Base-by-base conservation (phyloP, 352 stramenopile species). In the Stramenopiles sp. region DNA sequence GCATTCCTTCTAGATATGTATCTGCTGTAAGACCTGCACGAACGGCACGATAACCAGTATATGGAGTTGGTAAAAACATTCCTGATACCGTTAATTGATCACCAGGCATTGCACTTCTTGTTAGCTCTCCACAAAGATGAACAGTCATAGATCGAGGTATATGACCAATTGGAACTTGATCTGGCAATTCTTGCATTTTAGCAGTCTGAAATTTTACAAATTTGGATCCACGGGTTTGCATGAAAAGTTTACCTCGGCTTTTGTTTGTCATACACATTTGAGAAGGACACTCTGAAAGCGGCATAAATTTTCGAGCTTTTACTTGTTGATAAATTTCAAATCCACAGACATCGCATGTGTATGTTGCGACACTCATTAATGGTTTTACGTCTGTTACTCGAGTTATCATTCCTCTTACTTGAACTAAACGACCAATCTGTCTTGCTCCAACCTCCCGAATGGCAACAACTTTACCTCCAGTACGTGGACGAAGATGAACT, bases 141-240 rank as follows among this genome's bases (percentile, higher is more conserved):
- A 91, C 66, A 0, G 67, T 86, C 22, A 91, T 53, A 0, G 69
- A 65, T 2, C 85, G 58, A 5, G 87, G 87, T 36, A 97, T 84
- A 52, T 96, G 79, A 29, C 87, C 87, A 60, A 95, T 90, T 1
- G 87, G 87, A 18, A 99, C 84, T 50, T 85, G 69, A 23, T 52
- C 55, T 1, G 68, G 68, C 7, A 78, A 46, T 55, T 88, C 73
- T 56, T 99, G 87, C 40, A 96, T 69, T 49, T 91, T 89, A 7
- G 96, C 52, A 55, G 96, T 81, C 50, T 99, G 87, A 54, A 91
- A 96, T 45, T 93, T 93, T 45, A 88, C 62, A 51, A 96, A 97
- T 49, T 92, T 93, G 48, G 64, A 91, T 2, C 77, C 81, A 34
- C 90, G 73, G 0, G 83, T 92, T 54, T 97, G 80, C 43, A 93